A percentile compares a stretch with the other conserved stretches of the same genome.
phyloP scores from a whole-genome alignment of 1,284 basidiomycete genomes.

The Agaricales sp. region DNA sequence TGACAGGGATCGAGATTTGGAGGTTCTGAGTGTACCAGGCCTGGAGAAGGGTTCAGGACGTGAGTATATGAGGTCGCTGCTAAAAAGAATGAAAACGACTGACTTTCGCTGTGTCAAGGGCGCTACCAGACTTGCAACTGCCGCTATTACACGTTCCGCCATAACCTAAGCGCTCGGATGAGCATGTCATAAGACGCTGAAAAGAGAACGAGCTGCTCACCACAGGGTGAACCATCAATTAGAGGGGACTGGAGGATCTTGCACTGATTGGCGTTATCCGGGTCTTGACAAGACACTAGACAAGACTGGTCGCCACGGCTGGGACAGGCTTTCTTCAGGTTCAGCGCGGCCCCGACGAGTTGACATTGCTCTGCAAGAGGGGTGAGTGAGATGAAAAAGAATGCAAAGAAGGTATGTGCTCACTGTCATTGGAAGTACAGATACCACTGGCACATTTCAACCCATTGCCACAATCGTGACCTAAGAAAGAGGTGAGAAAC shows the following conservation, averaged over 20 bases:
- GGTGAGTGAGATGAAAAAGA: conserved; percentile 9
- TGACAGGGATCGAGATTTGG: conserved; percentile 75
- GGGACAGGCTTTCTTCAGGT: conserved; percentile 58
- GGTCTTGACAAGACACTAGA: conserved; percentile 76
- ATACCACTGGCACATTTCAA: conserved; percentile 73
- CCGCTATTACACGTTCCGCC: conserved; percentile 63
- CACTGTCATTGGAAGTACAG: conserved; percentile 71
- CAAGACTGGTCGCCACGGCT: conserved; percentile 57
- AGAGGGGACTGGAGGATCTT: conserved; percentile 68
- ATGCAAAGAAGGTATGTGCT: conserved; percentile 19
- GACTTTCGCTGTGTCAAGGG: conserved; percentile 57
- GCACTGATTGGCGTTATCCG: conserved; percentile 51
- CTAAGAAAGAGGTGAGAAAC: conserved; percentile 21
- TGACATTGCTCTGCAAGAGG: conserved; percentile 64
- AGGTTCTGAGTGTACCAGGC: conserved; percentile 72
- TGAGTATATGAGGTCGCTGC: conserved; percentile 4
- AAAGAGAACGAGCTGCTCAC: too few relatives aligned
- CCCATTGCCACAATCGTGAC: conserved; percentile 57
- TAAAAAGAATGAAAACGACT: conserved; percentile 9
- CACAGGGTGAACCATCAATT: conserved; percentile 82
- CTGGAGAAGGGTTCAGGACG: conserved; percentile 17
- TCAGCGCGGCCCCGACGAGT: conserved; percentile 59
- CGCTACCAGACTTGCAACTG: conserved; percentile 53
- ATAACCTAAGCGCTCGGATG: too few relatives aligned
- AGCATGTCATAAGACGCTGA: too few relatives aligned